Percentiles rank a stretch among this genome's conserved stretches.
Conservation (phyloP, 176 grass and related monocot genomes). For the Oryza glumipatula region DNA sequence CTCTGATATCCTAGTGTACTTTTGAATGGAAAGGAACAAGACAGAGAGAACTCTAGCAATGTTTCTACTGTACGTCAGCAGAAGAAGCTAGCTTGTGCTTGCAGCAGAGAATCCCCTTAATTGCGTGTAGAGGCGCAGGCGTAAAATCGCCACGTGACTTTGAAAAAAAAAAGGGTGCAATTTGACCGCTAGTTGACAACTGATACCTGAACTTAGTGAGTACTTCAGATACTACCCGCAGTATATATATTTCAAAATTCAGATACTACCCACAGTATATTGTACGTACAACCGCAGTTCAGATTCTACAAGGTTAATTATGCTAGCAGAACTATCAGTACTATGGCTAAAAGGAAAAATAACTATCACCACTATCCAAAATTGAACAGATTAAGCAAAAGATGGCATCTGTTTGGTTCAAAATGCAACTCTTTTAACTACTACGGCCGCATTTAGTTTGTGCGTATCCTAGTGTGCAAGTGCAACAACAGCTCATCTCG, state of each 20-base stretch:
- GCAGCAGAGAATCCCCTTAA: neutral
- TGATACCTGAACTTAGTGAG: neutral
- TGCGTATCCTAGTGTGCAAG: conserved; percentile 2
- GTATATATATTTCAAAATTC: neutral
- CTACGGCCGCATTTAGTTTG: neutral
- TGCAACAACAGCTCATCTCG: neutral
- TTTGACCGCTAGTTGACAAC: neutral
- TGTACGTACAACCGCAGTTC: neutral
- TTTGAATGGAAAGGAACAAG: neutral
- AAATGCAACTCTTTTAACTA: neutral
- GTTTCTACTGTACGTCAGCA: neutral
- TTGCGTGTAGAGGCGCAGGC: neutral
- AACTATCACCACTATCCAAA: neutral
- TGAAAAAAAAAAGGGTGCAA: neutral
- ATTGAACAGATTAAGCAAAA: no score
- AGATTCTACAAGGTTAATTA: neutral
- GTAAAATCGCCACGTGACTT: neutral
- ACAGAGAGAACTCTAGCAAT: neutral
- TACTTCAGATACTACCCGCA: no score
- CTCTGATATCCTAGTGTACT: neutral
- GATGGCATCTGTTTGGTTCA: neutral
- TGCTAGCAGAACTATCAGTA: neutral
- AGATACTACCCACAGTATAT: neutral
- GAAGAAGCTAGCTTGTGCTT: neutral
- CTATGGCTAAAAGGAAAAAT: neutral